Percentiles rank a stretch among this genome's conserved stretches.
phyloP scores from a whole-genome alignment of 163 green algal species.

The Chlamydomonas reinhardtii region DNA sequence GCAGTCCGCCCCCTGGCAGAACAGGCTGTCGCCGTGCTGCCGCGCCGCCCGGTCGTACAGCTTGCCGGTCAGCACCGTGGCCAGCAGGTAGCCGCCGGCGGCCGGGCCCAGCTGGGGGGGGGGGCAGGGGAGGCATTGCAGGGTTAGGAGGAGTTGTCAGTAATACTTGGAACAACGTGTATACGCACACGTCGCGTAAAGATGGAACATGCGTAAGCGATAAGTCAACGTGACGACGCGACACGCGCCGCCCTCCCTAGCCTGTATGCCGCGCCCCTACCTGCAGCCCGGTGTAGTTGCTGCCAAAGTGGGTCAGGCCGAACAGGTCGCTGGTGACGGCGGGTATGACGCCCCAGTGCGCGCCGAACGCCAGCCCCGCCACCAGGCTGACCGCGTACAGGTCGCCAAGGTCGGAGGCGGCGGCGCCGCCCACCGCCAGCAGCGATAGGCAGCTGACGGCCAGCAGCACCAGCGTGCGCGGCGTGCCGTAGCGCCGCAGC shows the following conservation, averaged over 20 bases:
- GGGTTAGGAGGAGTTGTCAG: too few relatives aligned
- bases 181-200: too few relatives aligned
- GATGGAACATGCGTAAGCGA: too few relatives aligned
- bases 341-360: slow-evolving; percentile 85
- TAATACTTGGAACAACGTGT: too few relatives aligned
- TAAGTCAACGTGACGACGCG: too few relatives aligned
- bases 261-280: slow-evolving; percentile 8
- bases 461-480: slow-evolving; percentile 70
- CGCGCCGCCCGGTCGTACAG: slow-evolving; percentile 55
- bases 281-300: slow-evolving; percentile 80
- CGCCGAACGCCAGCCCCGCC: slow-evolving; percentile 82
- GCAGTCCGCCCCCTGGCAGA: slow-evolving; percentile 44
- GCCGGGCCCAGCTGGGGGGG: slow-evolving; percentile 64
- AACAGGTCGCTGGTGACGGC: slow-evolving; percentile 84
- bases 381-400: slow-evolving; percentile 60
- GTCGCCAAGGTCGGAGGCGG: slow-evolving; percentile 47
- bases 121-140: too few relatives aligned
- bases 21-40: slow-evolving; percentile 25
- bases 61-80: slow-evolving; percentile 62
- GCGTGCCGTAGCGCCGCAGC: slow-evolving; percentile 63
- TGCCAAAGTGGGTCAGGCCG: slow-evolving; percentile 85
- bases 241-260: too few relatives aligned
- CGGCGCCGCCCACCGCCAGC: slow-evolving; percentile 49
- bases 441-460: slow-evolving; percentile 42
- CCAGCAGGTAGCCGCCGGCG: slow-evolving; percentile 65